Base-by-base conservation (phyloP, 2,329 filamentous ascomycete species). In the Helotiales sp. region DNA sequence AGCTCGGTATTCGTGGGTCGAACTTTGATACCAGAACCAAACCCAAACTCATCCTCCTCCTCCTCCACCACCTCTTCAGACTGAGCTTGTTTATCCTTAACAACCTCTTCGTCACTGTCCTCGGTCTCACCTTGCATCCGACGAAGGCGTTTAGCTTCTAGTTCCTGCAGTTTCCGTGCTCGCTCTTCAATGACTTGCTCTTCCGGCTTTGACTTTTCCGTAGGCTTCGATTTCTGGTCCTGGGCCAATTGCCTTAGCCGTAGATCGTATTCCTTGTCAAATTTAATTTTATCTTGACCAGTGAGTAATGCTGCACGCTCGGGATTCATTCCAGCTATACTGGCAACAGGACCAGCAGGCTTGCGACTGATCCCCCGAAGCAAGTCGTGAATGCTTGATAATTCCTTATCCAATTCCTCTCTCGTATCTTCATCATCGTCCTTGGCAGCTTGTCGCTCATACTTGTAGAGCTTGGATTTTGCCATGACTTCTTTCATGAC, bases 401-500 rank as follows among this genome's bases (percentile, higher is more conserved):
- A 80, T 38, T 91, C 90, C 71, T 93, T 88, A 72, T 99, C 92
- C 15, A 99, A 79, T 71, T 93, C 86, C 58, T 87, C 87, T 58
- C 92, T 83, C 54, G 97, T 74, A 64, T 96, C 93, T 51, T 96
- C 91, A 66, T 99, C 95, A 50, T 95, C 91, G 60, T 98, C 95
- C 70, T 96, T 97, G 27, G 86, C 85, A 59, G 91, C 87, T 74
- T 99, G 95, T 38, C 95, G 86, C 75, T 98, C 93, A 70, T 93
- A 93, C 75, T 96, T 98, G 81, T 97, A 84, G 61, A 90, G 81
- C 72, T 99, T 99, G 1, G 93, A 98, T 75, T 99, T 99, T 60
- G 93, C 91, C 65, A 99, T 97, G 60, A 99, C 82, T 74, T 99
- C 96, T 69, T 96, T 89, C 91, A 98, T 97, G 50, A 99, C 90